Evolutionary conservation across 164 flowering plant genomes (phyloP), one percentile per base, ranked within the genome.

Genomic region (Akebia trifoliata): DNA sequence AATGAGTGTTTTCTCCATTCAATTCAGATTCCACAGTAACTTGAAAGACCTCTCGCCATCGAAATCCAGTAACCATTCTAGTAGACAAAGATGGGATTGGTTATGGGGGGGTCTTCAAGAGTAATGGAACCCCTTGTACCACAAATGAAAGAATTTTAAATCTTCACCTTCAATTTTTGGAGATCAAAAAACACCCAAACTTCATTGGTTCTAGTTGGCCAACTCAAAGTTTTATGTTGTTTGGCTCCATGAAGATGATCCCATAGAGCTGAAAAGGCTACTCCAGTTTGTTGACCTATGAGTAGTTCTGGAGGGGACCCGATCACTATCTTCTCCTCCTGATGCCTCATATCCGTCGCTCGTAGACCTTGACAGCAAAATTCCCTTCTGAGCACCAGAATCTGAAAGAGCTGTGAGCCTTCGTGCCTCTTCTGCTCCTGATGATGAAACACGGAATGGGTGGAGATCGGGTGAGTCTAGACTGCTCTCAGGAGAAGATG

Each of bases 341-440:
- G 98, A 91, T 12, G 98, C 84, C 42, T 91, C 98, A 56, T 91
- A 91, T 22, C 98, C 98, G 69, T 82, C 98, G 66, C 98, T 91
- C 9, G 90, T 79, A 25, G 96, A 91, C 75, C 92, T 83, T 22
- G 96, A 81, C 10, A 86, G 63, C 7, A 80, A 83, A 34, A 84
- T 35, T 35, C 78, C 96, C 36, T 67, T 64, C 44, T 67, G 77
- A 17, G 45, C 25, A 31, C 68, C 74, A 45, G 70, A 38, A 37
- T 64, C 57, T 1, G 80, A 45, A 25, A 72, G 61, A 30, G 71
- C 76, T 18, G 76, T 71, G 15, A 80, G 73, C 55, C 80, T 66
- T 54, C 80, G 70, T n/a, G 75, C 65, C 47, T 85, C 94, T 56
- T 81, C 94, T 12, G 85, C 77, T 47, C 84, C 87, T n/a, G 86